Percentiles rank a stretch among this genome's conserved stretches.
These are phyloP conservation scores for Alternaria incomplexa DNA, from an alignment of 2,329 filamentous ascomycete species.

Conservation along the genomic window DNA sequence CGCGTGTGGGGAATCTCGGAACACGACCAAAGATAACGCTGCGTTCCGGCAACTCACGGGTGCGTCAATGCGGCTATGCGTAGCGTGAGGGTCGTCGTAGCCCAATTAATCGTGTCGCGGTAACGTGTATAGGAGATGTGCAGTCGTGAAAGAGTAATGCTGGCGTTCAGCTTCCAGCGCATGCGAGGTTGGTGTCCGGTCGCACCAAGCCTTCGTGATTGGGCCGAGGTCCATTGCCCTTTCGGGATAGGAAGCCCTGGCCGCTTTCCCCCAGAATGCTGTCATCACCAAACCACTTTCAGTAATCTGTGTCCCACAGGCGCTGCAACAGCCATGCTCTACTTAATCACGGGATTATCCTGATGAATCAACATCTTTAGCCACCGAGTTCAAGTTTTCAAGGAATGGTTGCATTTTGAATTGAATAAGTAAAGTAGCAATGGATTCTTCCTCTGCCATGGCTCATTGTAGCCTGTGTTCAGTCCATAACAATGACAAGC, in stretches of 20 bases:
- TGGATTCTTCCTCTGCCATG: too few relatives aligned
- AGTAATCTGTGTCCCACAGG: neutral
- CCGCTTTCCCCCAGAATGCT: neutral
- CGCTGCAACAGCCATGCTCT: neutral
- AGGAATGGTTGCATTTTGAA: neutral
- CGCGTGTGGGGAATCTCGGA: conserved; percentile 18
- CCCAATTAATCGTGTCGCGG: neutral
- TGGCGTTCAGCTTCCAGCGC: neutral
- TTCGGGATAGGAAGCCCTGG: conserved; percentile 15
- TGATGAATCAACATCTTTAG: neutral
- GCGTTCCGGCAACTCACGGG: conserved; percentile 13
- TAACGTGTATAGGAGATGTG: neutral
- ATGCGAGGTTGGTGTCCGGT: conserved; percentile 14
- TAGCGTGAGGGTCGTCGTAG: neutral
- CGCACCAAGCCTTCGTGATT: conserved; percentile 10
- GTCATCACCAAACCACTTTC: neutral
- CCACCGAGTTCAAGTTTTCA: too few relatives aligned
- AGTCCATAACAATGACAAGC: neutral
- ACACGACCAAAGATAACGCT: neutral
- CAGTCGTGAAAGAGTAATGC: neutral
- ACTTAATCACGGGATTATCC: neutral
- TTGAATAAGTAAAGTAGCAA: neutral
- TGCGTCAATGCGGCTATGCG: neutral
- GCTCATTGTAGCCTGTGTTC: neutral
- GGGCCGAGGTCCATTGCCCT: conserved; percentile 24